A percentile compares a stretch with the other conserved stretches of the same genome.
Evolutionary conservation across 1,284 basidiomycete genomes (phyloP).

Genomic region (Rhodotorula sp.): DNA sequence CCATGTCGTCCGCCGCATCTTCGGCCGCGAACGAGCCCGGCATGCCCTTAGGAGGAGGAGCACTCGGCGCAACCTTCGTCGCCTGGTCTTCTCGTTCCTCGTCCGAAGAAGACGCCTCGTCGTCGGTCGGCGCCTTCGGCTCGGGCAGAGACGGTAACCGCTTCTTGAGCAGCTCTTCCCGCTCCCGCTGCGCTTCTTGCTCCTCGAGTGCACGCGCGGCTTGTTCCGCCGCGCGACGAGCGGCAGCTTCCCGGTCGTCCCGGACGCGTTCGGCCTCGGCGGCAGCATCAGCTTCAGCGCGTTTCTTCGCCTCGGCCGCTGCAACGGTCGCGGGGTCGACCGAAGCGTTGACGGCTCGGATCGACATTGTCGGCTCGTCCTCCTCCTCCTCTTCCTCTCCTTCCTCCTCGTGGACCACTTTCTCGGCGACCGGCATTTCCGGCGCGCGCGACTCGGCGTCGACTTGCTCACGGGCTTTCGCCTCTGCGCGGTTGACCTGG

Average conservation of each 20-base stretch:
- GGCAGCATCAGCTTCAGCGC: neutral
- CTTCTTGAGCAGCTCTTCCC: constrained; percentile 7
- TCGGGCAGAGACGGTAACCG: constrained; percentile 19
- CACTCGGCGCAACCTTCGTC: neutral
- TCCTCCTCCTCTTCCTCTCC: constrained; percentile 18
- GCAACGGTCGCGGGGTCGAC: constrained; percentile 3
- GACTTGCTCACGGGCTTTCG: neutral
- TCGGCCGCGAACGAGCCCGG: constrained; percentile 3
- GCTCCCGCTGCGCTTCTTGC: constrained; percentile 21
- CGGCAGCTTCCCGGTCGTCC: constrained; percentile 3
- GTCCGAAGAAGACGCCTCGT: constrained; percentile 15
- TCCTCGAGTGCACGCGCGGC: constrained; percentile 24
- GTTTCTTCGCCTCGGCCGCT: neutral
- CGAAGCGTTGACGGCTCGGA: constrained; percentile 24
- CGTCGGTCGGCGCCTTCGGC: constrained; percentile 9
- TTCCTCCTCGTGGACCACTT: constrained; percentile 8
- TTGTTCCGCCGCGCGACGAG: constrained; percentile 13
- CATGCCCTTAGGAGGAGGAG: neutral
- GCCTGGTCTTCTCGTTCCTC: constrained; percentile 1
- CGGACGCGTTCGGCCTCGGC: neutral
- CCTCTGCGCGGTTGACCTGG: neutral
- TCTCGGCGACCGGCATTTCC: neutral
- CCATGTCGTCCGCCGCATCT: constrained; percentile 14
- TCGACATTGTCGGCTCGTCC: constrained; percentile 12
- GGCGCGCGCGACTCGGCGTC: neutral